Base-by-base conservation (phyloP, 2,329 filamentous ascomycete genomes). In the Stachybotrys chlorohalonatus region DNA sequence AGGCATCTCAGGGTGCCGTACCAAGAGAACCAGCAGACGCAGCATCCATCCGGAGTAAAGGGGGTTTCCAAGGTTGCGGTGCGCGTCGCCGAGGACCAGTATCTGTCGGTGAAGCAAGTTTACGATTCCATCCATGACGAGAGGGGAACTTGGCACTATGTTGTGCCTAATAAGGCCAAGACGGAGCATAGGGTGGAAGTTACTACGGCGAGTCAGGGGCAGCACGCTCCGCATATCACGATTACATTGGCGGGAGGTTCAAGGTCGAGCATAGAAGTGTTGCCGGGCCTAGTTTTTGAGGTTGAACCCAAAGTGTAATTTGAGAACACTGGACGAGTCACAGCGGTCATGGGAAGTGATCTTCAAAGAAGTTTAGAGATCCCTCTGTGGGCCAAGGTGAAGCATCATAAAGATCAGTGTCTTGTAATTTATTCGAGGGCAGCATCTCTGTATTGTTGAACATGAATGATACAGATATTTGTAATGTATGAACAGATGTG, bases 1-100 rank as follows among this genome's bases (percentile, higher is more conserved):
- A 67, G 85, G 7, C 59, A 69, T n/a, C 63, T 81, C 2, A 69
- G 85, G 0, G 84, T 86, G 3, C 82, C 84, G 0, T 69, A 68
- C 1, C 60, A 64, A 16, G 54, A 55, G 59, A 60, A 24, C 24
- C 55, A 57, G 13, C 59, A 64, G 15, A 67, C 66, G 4, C 67
- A 62, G 11, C 84, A 87, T 67, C 70, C 78, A 0, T 79, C 71
- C 7, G 76, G 75, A 0, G 80, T 74, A 0, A 60, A 74, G 13
- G 83, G 84, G 0, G 70, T 84, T 13, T 73, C 73, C 1, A 64
- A 68, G 3, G 63, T 84, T 5, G 63, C 67, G 1, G 57, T 81
- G 1, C 59, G 68, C 1, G 64, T 75, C 1, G 58, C 63, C 0
- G 54, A 60, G 32, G 58, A 61, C 6, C 56, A 66, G 0, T 11